Base-by-base conservation (phyloP, 140 eudicot species). In the Artemisia princeps region DNA sequence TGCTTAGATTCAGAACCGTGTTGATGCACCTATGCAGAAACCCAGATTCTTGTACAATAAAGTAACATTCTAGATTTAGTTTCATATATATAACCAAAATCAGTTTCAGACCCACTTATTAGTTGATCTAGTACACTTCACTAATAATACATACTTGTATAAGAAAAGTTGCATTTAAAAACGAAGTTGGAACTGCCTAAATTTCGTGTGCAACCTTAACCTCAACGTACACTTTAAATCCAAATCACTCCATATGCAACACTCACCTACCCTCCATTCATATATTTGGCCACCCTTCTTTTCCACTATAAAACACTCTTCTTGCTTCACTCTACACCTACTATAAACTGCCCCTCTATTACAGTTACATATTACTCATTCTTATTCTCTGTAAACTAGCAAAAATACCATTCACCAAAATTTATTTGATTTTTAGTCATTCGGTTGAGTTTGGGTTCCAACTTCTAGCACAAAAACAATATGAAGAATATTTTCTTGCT, bases 191-290 rank as follows among this genome's bases (percentile, higher is more conserved):
- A 72, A 24, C 69, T 14, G 66, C 76, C 75, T 44, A 48, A 76
- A 64, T 37, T 24, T 70, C 80, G 14, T 76, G 76, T 56, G 64
- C 80, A 76, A 70, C 80, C 80, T 70, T 69, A 68, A 70, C 71
- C 52, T 76, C 60, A 71, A 71, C 76, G 11, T 71, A 71, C 42
- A 55, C 6, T 13, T 40, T 14, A 37, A 20, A 54, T n/a, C 61
- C 49, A 50, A 69, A 33, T 69, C 79, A 70, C 64, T 30, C 76
- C 61, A 62, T 75, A 53, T 16, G 75, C 67, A 75, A 75, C 60
- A 61, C 37, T 75, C 55, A 75, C 79, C 79, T 75, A 75, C 71
- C 64, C 51, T 48, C 26, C 46, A 64, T 33, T 76, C 80, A 70
- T 70, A 48, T 55, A 64, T 62, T 76, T 76, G 57, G 72, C 65